Conservation (phyloP, 2,329 filamentous ascomycete genomes). For the Basipetospora chlamydospora region DNA sequence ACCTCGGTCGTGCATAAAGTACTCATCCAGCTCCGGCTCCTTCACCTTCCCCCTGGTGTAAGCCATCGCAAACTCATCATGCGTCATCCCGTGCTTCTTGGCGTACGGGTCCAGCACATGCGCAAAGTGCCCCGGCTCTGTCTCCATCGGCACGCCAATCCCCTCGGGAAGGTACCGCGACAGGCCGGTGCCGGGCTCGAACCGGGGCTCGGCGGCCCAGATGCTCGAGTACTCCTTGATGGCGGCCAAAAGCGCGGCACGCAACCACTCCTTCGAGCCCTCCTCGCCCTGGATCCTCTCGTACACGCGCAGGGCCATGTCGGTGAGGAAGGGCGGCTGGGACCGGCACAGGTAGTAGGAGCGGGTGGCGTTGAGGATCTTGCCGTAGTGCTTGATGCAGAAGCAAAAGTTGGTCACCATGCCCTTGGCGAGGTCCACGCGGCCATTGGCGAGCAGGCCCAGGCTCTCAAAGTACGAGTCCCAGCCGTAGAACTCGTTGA, state of each 20-base stretch:
- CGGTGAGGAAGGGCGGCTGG: constrained; percentile 91
- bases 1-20: constrained; percentile 80
- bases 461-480: constrained; percentile 98
- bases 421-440: constrained; percentile 73
- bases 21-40: constrained; percentile 84
- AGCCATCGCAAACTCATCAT: constrained; percentile 71
- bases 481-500: constrained; percentile 98
- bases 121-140: constrained; percentile 73
- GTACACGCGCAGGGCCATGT: constrained; percentile 90
- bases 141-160: constrained; percentile 78
- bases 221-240: constrained; percentile 95
- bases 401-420: constrained; percentile 98
- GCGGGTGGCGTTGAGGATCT: constrained; percentile 92
- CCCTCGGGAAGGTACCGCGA: constrained; percentile 78
- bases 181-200: constrained; percentile 63
- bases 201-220: constrained; percentile 66
- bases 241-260: constrained; percentile 66
- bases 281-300: constrained; percentile 83
- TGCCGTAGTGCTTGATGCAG: constrained; percentile 95
- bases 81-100: constrained; percentile 68
- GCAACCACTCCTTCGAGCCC: constrained; percentile 67
- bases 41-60: constrained; percentile 68
- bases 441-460: constrained; percentile 72
- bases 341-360: constrained; percentile 92
- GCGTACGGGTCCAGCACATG: constrained; percentile 73